These are phyloP conservation scores for Fusarium poae DNA, from an alignment of 2,329 filamentous ascomycete species.

Conservation along the genomic window DNA sequence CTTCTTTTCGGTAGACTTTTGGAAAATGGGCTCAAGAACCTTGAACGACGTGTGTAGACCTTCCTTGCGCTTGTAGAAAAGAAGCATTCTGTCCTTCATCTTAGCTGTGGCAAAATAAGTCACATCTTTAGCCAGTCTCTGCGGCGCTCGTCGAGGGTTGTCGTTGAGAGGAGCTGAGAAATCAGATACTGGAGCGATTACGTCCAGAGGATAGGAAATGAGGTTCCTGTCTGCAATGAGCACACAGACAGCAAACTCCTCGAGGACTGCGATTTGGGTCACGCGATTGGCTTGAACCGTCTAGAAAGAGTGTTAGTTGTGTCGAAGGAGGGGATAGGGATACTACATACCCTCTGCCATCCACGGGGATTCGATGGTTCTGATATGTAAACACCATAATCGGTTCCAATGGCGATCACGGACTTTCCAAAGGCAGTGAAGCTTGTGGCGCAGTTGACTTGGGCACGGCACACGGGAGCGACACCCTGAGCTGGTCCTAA, in stretches of 20 bases:
- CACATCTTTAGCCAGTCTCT: constrained; percentile 92
- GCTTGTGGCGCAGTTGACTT: constrained; percentile 92
- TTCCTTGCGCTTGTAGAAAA: constrained; percentile 98
- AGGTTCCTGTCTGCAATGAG: constrained; percentile 92
- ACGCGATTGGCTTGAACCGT: constrained; percentile 82
- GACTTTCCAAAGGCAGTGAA: constrained; percentile 87
- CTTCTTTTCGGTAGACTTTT: constrained; percentile 89
- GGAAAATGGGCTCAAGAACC: constrained; percentile 94
- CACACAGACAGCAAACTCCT: constrained; percentile 94
- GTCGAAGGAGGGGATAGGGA: neutral
- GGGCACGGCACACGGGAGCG: constrained; percentile 82
- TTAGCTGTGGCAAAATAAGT: constrained; percentile 95
- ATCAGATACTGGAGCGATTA: constrained; percentile 75
- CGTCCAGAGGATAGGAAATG: constrained; percentile 93
- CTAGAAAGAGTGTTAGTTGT: constrained; percentile 58
- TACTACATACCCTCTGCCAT: constrained; percentile 81
- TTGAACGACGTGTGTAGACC: constrained; percentile 94
- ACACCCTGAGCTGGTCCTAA: constrained; percentile 80
- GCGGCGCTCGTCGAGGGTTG: constrained; percentile 85
- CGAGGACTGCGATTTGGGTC: constrained; percentile 92
- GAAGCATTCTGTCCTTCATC: constrained; percentile 95
- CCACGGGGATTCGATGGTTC: constrained; percentile 90
- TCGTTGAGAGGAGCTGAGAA: constrained; percentile 75
- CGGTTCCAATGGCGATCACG: constrained; percentile 94
- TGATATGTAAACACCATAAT: constrained; percentile 92